Evolutionary conservation across 768 basidiomycete genomes (phyloP).

Genomic region (Boletus rubropictus): DNA sequence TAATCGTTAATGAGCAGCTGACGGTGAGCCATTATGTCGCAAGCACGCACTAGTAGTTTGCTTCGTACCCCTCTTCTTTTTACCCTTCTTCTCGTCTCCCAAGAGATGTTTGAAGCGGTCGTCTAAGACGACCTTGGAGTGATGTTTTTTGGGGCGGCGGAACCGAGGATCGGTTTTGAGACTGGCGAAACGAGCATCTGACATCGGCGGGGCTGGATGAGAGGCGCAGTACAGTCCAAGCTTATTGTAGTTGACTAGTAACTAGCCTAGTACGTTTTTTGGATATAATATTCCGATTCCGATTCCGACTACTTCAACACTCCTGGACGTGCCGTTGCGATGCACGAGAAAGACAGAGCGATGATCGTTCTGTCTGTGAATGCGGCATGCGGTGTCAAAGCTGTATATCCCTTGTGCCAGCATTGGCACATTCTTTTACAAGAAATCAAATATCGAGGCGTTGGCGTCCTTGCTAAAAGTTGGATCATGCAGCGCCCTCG

Average conservation of each 20-base stretch:
- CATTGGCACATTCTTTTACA: too few species aligned
- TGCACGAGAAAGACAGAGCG: too few species aligned
- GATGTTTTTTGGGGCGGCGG: slow-evolving; percentile 72
- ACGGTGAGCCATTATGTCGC: not conserved
- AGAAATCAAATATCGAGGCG: too few species aligned
- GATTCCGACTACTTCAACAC: not conserved
- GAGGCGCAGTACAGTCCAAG: not conserved
- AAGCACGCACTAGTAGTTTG: slow-evolving; percentile 22
- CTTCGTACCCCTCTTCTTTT: slow-evolving; percentile 33
- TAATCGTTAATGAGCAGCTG: not conserved
- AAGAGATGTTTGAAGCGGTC: slow-evolving; percentile 86
- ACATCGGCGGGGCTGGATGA: slow-evolving; percentile 31
- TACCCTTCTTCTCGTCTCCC: slow-evolving; percentile 37
- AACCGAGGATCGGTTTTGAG: slow-evolving; percentile 92
- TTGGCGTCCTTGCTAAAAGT: too few species aligned
- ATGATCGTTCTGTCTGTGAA: too few species aligned
- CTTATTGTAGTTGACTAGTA: not conserved
- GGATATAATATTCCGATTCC: not conserved
- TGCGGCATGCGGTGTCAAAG: too few species aligned
- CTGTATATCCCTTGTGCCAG: too few species aligned
- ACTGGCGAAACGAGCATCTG: slow-evolving; percentile 83
- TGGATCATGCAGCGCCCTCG: too few species aligned
- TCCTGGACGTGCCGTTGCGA: too few species aligned
- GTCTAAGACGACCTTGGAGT: slow-evolving; percentile 82
- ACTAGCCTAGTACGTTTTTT: too few species aligned